These are phyloP conservation scores for Aspergillus luchuensis DNA, from an alignment of 2,329 filamentous ascomycete genomes.

Conservation along the genomic window DNA sequence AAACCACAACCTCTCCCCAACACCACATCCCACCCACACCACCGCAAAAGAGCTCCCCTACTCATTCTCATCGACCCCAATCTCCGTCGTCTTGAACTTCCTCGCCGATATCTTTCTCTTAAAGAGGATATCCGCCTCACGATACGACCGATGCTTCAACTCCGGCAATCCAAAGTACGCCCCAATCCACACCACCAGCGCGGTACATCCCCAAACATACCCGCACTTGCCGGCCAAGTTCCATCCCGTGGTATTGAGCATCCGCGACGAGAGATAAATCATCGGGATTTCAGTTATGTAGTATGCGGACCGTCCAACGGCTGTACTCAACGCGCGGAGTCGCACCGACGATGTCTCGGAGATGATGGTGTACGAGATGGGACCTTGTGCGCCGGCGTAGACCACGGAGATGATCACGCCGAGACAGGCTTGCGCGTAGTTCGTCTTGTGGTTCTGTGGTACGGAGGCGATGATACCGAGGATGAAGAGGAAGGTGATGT, in stretches of 20 bases:
- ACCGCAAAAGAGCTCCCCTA: neutral
- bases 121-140: constrained; percentile 51
- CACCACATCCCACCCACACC: no score
- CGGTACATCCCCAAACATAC: constrained; percentile 52
- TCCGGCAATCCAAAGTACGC: constrained; percentile 51
- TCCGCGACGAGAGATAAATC: constrained; percentile 44
- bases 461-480: constrained; percentile 42
- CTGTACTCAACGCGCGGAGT: constrained; percentile 43
- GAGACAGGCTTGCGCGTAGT: constrained; percentile 43
- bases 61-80: constrained; percentile 45
- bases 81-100: constrained; percentile 49
- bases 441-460: constrained; percentile 33
- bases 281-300: constrained; percentile 48
- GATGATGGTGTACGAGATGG: constrained; percentile 44
- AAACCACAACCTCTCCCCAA: no score
- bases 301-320: constrained; percentile 44
- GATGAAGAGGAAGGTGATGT: constrained; percentile 40
- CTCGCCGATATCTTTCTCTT: constrained; percentile 45
- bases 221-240: constrained; percentile 51
- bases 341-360: constrained; percentile 43
- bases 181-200: constrained; percentile 43
- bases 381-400: constrained; percentile 39
- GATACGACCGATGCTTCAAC: constrained; percentile 49
- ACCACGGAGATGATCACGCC: constrained; percentile 46
- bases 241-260: constrained; percentile 46